Conservation (phyloP, 805 yeast species). For the Saturnispora ahearnii region DNA sequence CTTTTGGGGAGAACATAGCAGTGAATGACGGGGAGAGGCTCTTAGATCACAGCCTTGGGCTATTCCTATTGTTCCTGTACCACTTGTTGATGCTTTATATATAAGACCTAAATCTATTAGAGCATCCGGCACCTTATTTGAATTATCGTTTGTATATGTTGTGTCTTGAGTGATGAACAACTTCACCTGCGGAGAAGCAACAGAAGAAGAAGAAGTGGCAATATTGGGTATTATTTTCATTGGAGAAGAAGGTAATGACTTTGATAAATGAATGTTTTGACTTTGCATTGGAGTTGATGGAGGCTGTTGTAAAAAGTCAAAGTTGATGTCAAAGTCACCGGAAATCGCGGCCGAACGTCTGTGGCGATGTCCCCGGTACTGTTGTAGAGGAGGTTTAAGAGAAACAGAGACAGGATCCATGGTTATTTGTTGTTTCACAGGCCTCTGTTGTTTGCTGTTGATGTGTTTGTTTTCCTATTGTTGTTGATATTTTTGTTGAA, state of each 20-base stretch:
- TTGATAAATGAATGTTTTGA: slow-evolving; percentile 11
- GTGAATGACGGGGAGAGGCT: slow-evolving; percentile 22
- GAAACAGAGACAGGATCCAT: slow-evolving; percentile 6
- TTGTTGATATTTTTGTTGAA: neutral
- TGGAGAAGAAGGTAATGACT: slow-evolving; percentile 20
- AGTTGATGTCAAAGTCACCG: slow-evolving; percentile 60
- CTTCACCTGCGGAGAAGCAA: neutral
- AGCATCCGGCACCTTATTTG: slow-evolving; percentile 23
- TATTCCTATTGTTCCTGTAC: neutral
- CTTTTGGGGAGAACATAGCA: slow-evolving; percentile 26
- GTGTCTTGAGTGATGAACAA: neutral
- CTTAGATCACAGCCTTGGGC: slow-evolving; percentile 13
- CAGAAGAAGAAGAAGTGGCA: neutral
- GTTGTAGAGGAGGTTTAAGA: slow-evolving; percentile 23
- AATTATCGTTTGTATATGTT: neutral
- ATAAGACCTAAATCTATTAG: slow-evolving; percentile 29
- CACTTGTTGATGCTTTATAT: slow-evolving; percentile 9
- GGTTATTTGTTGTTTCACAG: too few relatives aligned
- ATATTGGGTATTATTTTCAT: slow-evolving; percentile 9
- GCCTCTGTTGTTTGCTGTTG: neutral
- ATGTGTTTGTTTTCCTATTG: neutral
- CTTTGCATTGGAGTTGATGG: slow-evolving; percentile 14
- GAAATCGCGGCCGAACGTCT: slow-evolving; percentile 83
- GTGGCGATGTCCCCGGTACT: slow-evolving; percentile 59
- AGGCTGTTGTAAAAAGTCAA: slow-evolving; percentile 14